These are phyloP conservation scores for Calonectria crousiana DNA, from an alignment of 2,329 filamentous ascomycete species.

Conservation along the genomic window DNA sequence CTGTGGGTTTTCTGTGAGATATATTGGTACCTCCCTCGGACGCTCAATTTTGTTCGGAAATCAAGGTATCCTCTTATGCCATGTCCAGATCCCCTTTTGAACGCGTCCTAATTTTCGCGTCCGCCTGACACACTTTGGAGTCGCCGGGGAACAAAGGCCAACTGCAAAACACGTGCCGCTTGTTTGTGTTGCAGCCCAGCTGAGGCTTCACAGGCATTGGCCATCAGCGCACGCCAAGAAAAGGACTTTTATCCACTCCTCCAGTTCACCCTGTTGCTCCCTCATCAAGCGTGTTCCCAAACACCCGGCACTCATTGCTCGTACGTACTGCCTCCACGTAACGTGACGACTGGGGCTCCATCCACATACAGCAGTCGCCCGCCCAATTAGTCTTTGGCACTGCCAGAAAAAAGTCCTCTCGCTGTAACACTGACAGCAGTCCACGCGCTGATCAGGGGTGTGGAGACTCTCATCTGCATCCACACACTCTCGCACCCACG, in stretches of 20 bases:
- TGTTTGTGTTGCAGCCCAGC: neutral
- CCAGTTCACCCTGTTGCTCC: neutral
- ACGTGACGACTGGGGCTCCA: constrained; percentile 9
- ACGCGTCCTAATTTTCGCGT: constrained; percentile 23
- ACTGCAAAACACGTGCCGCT: constrained; percentile 17
- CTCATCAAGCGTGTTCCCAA: neutral
- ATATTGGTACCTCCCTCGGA: constrained; percentile 34
- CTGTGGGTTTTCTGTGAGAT: constrained; percentile 42
- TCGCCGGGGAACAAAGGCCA: constrained; percentile 3
- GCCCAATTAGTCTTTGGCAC: constrained; percentile 7
- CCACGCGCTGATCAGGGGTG: constrained; percentile 16
- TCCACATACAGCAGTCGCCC: constrained; percentile 11
- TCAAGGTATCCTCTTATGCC: constrained; percentile 29
- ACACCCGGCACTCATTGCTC: neutral
- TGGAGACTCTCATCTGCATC: neutral
- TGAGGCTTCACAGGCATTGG: constrained; percentile 9
- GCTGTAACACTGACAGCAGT: constrained; percentile 11
- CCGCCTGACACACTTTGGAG: constrained; percentile 30
- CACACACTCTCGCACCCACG: constrained; percentile 4
- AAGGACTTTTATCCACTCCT: neutral
- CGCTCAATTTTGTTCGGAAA: neutral
- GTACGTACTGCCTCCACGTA: constrained; percentile 8
- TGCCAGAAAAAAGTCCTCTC: constrained; percentile 5
- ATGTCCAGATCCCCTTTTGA: constrained; percentile 35
- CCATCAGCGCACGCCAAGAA: neutral